Evolutionary conservation across 129 eudicot species (phyloP).

Genomic region (Flaveria robusta): DNA sequence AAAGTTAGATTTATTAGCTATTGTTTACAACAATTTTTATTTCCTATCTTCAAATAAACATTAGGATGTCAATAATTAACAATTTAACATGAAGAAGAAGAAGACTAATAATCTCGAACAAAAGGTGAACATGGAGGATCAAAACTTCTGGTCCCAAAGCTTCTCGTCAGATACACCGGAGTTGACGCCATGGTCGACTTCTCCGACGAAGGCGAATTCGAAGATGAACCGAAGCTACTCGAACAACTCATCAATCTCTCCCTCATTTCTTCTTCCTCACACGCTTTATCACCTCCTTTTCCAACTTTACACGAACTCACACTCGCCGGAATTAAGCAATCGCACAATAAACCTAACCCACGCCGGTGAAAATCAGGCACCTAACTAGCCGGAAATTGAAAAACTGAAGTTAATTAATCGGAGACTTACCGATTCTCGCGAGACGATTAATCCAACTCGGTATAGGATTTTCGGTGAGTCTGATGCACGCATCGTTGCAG

Average conservation of each 20-base stretch:
- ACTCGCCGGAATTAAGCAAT: conserved; percentile 65
- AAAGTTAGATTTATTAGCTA: background rate
- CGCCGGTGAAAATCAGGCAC: background rate
- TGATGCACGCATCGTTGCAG: conserved; percentile 75
- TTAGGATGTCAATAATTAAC: background rate
- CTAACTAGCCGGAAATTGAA: background rate
- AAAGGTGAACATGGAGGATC: conserved; percentile 23
- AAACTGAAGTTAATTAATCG: background rate
- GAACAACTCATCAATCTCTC: conserved; percentile 34
- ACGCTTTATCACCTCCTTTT: conserved; percentile 40
- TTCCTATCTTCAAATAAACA: background rate
- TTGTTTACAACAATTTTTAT: background rate
- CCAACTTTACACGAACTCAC: conserved; percentile 60
- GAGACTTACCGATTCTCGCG: conserved; percentile 66
- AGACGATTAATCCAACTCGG: conserved; percentile 94
- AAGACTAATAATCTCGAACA: conserved; percentile 13
- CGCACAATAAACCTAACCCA: conserved; percentile 58
- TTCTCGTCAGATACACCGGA: conserved; percentile 25
- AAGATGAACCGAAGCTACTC: conserved; percentile 38
- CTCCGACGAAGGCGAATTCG: conserved; percentile 44
- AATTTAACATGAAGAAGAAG: conserved; percentile 19
- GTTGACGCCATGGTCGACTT: conserved; percentile 12
- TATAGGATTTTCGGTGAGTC: conserved; percentile 69
- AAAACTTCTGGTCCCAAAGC: conserved; percentile 31
- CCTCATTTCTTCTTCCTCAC: conserved; percentile 39